These are phyloP conservation scores for Chamaecyparis obtusa DNA, from an alignment of 75 land plant genomes.

Conservation along the genomic window DNA sequence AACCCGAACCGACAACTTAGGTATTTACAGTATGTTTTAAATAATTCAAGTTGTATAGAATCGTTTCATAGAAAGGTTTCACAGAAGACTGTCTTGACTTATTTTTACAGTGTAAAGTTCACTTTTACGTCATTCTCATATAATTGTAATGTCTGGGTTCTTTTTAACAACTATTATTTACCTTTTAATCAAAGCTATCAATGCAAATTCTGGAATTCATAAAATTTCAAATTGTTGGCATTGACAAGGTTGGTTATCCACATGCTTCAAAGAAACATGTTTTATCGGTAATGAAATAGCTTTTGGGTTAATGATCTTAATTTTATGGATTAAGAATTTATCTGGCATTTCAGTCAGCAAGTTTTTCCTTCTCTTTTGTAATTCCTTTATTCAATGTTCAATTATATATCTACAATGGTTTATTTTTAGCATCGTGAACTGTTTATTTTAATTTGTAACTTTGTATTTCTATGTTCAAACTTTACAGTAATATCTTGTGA, in stretches of 20 bases:
- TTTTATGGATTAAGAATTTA: slow-evolving; percentile 1
- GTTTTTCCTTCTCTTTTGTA: not conserved
- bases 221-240: not conserved
- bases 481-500: not conserved
- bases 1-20: too few species aligned
- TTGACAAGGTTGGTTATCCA: not conserved
- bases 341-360: not conserved
- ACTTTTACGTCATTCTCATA: not conserved
- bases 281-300: not conserved
- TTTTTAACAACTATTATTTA: not conserved
- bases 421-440: not conserved
- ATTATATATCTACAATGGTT: not conserved
- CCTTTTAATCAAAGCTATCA: not conserved
- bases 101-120: not conserved
- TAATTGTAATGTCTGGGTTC: not conserved
- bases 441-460: not conserved
- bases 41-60: too few species aligned
- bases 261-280: slow-evolving; percentile 7
- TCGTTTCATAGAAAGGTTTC: too few species aligned
- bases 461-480: slow-evolving; percentile 3
- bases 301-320: not conserved
- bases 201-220: not conserved
- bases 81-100: too few species aligned
- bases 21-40: too few species aligned
- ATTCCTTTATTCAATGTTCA: not conserved